Evolutionary conservation across 768 basidiomycete species (phyloP).

Genomic region (Mycena crocata): DNA sequence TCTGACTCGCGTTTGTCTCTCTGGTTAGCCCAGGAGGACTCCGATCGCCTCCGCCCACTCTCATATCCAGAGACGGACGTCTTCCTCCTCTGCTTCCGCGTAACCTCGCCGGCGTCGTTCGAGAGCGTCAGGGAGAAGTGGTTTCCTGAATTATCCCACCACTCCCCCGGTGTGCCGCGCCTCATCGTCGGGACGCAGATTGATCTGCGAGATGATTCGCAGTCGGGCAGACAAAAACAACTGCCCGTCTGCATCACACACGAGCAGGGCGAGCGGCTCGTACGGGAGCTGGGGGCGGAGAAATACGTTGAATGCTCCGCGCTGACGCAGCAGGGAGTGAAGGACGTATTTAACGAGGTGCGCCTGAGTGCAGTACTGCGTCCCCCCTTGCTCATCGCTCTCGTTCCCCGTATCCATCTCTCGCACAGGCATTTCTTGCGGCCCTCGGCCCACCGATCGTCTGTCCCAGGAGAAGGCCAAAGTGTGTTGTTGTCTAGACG

Average conservation of each 20-base stretch:
- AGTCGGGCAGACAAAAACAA: constrained; percentile 95
- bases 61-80: constrained; percentile 99
- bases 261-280: constrained; percentile 93
- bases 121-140: constrained; percentile 99
- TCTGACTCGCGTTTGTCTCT: constrained; percentile 28
- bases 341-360: constrained; percentile 99
- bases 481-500: constrained; percentile 84
- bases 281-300: constrained; percentile 97
- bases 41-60: constrained; percentile 97
- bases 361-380: constrained; percentile 51
- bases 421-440: constrained; percentile 91
- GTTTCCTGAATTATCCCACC: constrained; percentile 99
- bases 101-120: constrained; percentile 97
- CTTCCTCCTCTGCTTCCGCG: constrained; percentile 99
- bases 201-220: constrained; percentile 93
- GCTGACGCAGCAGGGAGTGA: constrained; percentile 98
- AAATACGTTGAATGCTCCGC: constrained; percentile 99
- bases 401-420: constrained; percentile 12
- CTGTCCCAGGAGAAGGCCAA: constrained; percentile 73
- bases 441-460: constrained; percentile 97
- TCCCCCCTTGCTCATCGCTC: no score
- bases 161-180: constrained; percentile 99
- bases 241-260: constrained; percentile 86
- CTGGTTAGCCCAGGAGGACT: constrained; percentile 99
- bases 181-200: constrained; percentile 99